A percentile compares a stretch with the other conserved stretches of the same genome.
phyloP scores from a whole-genome alignment of 2,329 filamentous ascomycete genomes.

The Periconia digitata region DNA sequence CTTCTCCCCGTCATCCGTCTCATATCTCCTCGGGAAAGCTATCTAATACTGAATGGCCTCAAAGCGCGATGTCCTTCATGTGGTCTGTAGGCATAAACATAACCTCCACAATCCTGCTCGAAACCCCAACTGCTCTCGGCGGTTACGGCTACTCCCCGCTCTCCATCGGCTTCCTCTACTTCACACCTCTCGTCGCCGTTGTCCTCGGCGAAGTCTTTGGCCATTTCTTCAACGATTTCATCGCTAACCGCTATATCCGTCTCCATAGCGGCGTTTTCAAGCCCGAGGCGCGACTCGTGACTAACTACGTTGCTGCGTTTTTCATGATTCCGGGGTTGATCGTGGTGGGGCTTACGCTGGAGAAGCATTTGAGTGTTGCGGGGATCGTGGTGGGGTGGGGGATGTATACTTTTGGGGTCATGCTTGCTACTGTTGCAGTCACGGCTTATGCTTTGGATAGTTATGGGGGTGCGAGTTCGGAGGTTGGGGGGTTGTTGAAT shows the following conservation, averaged over 20 bases:
- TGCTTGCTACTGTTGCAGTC: conserved; percentile 35
- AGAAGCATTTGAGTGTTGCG: conserved; percentile 35
- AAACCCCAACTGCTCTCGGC: conserved; percentile 16
- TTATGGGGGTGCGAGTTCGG: conserved; percentile 35
- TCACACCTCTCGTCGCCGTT: conserved; percentile 40
- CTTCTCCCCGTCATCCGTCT: not conserved
- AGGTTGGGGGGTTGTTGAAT: conserved; percentile 38
- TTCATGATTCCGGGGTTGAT: conserved; percentile 37
- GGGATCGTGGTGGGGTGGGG: conserved; percentile 39
- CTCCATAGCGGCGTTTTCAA: conserved; percentile 32
- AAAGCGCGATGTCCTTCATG: conserved; percentile 26
- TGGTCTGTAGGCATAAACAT: conserved; percentile 33
- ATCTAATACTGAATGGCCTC: not conserved
- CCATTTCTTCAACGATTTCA: conserved; percentile 42
- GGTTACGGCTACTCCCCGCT: conserved; percentile 25
- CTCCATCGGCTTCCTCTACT: conserved; percentile 33
- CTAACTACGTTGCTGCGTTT: conserved; percentile 32
- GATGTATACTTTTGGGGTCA: conserved; percentile 37
- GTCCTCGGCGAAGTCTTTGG: conserved; percentile 36
- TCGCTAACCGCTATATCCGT: conserved; percentile 33
- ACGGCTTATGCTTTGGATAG: conserved; percentile 40
- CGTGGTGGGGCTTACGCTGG: conserved; percentile 35
- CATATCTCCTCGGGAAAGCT: no score
- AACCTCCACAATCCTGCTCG: conserved; percentile 26
- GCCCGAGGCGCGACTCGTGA: conserved; percentile 37